Evolutionary conservation across 2,329 filamentous ascomycete species (phyloP).

Genomic region (Endocalyx cinctus): DNA sequence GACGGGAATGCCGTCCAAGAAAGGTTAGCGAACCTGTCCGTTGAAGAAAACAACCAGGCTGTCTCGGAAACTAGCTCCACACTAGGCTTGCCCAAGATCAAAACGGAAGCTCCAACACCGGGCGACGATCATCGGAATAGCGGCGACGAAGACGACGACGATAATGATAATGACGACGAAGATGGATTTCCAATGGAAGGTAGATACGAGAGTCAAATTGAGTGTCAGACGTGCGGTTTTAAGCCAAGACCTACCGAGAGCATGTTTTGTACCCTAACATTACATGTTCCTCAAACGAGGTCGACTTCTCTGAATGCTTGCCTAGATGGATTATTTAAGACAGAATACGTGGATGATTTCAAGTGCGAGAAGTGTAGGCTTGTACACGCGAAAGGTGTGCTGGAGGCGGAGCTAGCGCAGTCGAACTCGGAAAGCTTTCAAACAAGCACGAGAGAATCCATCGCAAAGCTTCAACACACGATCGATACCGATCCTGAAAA

Average conservation of each 20-base stretch:
- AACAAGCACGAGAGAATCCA: slow-evolving; percentile 49
- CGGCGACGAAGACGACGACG: slow-evolving; percentile 51
- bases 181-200: slow-evolving; percentile 90
- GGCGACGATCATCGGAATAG: slow-evolving; percentile 35
- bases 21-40: slow-evolving; percentile 24
- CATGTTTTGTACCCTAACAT: slow-evolving; percentile 84
- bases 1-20: slow-evolving; percentile 25
- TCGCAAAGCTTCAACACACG: slow-evolving; percentile 62
- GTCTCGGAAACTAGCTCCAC: background rate
- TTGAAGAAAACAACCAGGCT: slow-evolving; percentile 13
- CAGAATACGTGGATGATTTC: slow-evolving; percentile 95
- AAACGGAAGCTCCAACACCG: slow-evolving; percentile 8
- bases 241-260: slow-evolving; percentile 79
- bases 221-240: slow-evolving; percentile 86
- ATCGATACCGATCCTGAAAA: slow-evolving; percentile 79
- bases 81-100: slow-evolving; percentile 10
- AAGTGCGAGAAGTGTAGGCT: slow-evolving; percentile 90
- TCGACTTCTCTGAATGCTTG: slow-evolving; percentile 81
- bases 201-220: slow-evolving; percentile 86
- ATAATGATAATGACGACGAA: slow-evolving; percentile 46
- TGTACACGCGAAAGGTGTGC: slow-evolving; percentile 66
- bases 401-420: slow-evolving; percentile 55
- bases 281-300: slow-evolving; percentile 81
- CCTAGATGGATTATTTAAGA: slow-evolving; percentile 91
- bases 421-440: slow-evolving; percentile 50